A percentile compares a stretch with the other conserved stretches of the same genome.
Conservation (phyloP, 257 asterid species). For the Solanum medicagineum region DNA sequence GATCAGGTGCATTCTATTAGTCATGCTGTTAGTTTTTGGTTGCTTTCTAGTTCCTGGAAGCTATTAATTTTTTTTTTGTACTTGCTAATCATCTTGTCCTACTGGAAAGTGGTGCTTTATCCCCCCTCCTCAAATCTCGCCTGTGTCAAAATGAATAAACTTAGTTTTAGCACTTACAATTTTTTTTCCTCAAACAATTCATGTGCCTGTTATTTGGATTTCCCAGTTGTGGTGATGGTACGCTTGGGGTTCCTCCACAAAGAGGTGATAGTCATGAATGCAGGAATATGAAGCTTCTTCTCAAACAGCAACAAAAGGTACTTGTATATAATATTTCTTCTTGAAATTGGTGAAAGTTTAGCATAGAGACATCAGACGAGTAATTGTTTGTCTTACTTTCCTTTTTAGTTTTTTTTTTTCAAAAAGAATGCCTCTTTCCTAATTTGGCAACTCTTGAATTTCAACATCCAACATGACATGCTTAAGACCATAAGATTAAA, state of each 20-base stretch:
- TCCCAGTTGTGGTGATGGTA: conserved; percentile 93
- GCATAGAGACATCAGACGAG: not conserved
- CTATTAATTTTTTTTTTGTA: not conserved
- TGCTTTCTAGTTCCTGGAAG: not conserved
- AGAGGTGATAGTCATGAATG: conserved; percentile 95
- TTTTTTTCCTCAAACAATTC: not conserved
- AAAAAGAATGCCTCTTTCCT: not conserved
- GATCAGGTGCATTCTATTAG: conserved; percentile 53
- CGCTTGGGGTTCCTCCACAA: conserved; percentile 79
- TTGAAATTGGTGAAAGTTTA: not conserved
- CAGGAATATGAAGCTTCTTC: conserved; percentile 96
- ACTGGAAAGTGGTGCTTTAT: not conserved
- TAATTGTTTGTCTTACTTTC: not conserved
- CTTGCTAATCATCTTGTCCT: not conserved
- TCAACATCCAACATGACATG: too few relatives aligned
- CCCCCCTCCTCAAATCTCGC: not conserved
- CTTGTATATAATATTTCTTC: conserved; percentile 3
- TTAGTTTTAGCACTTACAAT: not conserved
- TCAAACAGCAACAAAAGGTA: conserved; percentile 92
- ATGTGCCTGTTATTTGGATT: conserved; percentile 7
- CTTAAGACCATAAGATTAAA: too few relatives aligned
- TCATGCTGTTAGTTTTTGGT: not conserved
- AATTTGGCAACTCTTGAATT: not conserved
- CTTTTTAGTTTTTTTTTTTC: not conserved
- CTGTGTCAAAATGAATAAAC: not conserved